These are phyloP conservation scores for Russula vinacea DNA, from an alignment of 768 basidiomycete species.

Conservation along the genomic window DNA sequence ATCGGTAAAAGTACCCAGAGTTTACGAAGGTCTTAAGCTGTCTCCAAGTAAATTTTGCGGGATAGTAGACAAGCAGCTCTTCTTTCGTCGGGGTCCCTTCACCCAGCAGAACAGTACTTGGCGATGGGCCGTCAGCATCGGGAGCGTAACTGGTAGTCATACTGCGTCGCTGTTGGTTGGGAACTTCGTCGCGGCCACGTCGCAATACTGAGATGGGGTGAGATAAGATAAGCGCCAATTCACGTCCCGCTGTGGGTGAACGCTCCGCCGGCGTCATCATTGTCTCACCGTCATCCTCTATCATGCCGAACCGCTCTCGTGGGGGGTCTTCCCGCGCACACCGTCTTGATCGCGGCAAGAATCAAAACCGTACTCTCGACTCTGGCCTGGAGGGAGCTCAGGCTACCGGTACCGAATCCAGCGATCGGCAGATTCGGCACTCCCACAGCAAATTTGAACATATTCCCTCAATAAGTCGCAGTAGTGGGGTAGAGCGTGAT, in stretches of 20 bases:
- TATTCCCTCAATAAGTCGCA: conserved; percentile 71
- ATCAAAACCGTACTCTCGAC: not conserved
- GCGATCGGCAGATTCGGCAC: too few relatives aligned
- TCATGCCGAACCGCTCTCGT: conserved; percentile 17
- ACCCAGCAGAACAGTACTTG: conserved; percentile 41
- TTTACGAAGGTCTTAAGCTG: conserved; percentile 76
- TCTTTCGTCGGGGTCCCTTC: conserved; percentile 66
- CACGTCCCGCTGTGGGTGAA: too few relatives aligned
- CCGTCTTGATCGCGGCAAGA: not conserved
- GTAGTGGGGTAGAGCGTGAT: conserved; percentile 69
- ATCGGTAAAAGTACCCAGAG: conserved; percentile 53
- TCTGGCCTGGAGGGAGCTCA: not conserved
- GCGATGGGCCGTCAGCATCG: not conserved
- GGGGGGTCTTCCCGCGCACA: not conserved
- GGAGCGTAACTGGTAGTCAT: conserved; percentile 8
- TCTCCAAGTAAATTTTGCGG: conserved; percentile 70
- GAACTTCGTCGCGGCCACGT: not conserved
- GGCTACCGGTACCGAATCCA: too few relatives aligned
- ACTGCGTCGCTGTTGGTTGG: not conserved
- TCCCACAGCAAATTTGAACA: conserved; percentile 38
- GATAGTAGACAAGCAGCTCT: conserved; percentile 66
- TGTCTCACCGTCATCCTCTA: not conserved
- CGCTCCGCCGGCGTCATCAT: too few relatives aligned
- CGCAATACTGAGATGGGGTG: not conserved
- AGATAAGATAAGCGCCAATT: conserved; percentile 6